Conservation (phyloP, 1,284 basidiomycete species). For the Cryptococcus jaspeensis region DNA sequence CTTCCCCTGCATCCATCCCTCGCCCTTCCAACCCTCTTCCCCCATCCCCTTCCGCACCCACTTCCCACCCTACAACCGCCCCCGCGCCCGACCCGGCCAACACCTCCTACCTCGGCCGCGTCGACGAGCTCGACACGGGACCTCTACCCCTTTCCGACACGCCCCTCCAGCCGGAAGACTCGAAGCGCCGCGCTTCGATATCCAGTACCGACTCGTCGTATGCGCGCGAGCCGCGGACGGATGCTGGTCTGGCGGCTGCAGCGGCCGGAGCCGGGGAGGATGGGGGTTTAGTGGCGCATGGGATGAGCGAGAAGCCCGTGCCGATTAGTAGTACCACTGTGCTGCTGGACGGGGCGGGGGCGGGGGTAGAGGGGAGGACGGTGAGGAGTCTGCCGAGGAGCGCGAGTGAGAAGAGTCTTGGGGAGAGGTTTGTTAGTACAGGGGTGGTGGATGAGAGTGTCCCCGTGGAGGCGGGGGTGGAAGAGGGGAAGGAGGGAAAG, state of each 20-base stretch:
- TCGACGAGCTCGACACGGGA: slow-evolving; percentile 53
- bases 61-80: neutral
- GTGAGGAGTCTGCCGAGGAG: slow-evolving; percentile 39
- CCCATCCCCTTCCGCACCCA: neutral
- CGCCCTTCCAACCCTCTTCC: neutral
- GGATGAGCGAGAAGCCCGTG: slow-evolving; percentile 47
- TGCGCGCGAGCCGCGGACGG: neutral
- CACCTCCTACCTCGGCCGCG: slow-evolving; percentile 48
- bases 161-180: slow-evolving; percentile 1
- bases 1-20: neutral
- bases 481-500: neutral
- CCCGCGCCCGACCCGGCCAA: slow-evolving; percentile 28
- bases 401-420: slow-evolving; percentile 15
- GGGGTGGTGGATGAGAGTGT: slow-evolving; percentile 5
- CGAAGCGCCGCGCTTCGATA: slow-evolving; percentile 3
- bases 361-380: slow-evolving; percentile 17
- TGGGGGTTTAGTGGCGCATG: slow-evolving; percentile 48
- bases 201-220: neutral
- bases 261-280: slow-evolving; percentile 37
- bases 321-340: slow-evolving; percentile 48
- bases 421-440: slow-evolving; percentile 27
- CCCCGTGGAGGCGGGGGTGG: neutral
- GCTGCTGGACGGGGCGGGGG: slow-evolving; percentile 10
- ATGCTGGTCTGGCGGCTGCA: slow-evolving; percentile 4
- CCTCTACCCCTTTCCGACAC: slow-evolving; percentile 22